phyloP scores from a whole-genome alignment of 345 rosid species.

The Crucihimalaya himalaica region DNA sequence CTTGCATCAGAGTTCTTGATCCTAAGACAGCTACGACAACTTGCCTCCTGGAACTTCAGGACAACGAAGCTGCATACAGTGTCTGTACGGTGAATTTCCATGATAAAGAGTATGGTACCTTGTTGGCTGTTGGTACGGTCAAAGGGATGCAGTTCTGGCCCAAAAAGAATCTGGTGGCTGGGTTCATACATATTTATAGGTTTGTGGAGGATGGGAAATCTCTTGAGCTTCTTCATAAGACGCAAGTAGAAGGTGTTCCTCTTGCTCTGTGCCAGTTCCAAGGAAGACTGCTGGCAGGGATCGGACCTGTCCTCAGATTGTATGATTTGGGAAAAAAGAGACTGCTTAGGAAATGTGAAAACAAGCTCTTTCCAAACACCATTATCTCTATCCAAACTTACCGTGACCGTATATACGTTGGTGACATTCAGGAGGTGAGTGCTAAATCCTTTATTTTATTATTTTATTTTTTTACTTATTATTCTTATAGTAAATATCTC shows the following conservation, averaged over 20 bases:
- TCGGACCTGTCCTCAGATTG: conserved; percentile 84
- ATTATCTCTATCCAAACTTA: conserved; percentile 77
- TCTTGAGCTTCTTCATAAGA: conserved; percentile 91
- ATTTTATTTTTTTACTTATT: neutral
- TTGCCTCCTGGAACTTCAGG: conserved; percentile 96
- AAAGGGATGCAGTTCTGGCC: conserved; percentile 95
- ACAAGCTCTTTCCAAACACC: conserved; percentile 89
- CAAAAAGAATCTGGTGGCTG: conserved; percentile 63
- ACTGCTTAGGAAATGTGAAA: conserved; percentile 93
- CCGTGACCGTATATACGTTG: conserved; percentile 82
- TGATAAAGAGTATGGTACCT: conserved; percentile 91
- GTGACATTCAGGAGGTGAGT: conserved; percentile 95
- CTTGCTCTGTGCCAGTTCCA: conserved; percentile 91
- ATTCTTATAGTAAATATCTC: neutral
- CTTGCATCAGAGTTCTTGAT: conserved; percentile 96
- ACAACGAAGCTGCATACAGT: conserved; percentile 95
- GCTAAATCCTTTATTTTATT: neutral
- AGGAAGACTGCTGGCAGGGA: conserved; percentile 92
- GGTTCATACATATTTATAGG: conserved; percentile 86
- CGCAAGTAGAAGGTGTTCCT: conserved; percentile 95
- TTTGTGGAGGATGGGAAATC: conserved; percentile 85
- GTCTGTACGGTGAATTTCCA: conserved; percentile 91
- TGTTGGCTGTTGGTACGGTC: conserved; percentile 93
- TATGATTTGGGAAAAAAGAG: conserved; percentile 93
- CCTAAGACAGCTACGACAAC: conserved; percentile 78